Base-by-base conservation (phyloP, 345 rosid species). In the Aurinia saxatilis region DNA sequence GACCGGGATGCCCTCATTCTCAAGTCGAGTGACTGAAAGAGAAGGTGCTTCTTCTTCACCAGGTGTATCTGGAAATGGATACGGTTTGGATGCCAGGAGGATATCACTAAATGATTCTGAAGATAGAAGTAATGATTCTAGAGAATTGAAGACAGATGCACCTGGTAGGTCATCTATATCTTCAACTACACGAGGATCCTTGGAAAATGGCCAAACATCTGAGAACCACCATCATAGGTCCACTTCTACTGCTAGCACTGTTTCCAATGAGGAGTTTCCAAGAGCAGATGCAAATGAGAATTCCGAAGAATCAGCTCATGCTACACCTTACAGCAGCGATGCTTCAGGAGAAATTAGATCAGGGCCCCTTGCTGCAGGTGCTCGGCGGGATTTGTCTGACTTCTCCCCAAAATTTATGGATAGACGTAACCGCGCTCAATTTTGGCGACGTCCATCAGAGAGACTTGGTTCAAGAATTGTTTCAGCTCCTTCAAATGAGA, bases 391-490 rank as follows among this genome's bases (percentile, higher is more conserved):
- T 56, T 66, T 81, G 3, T 76, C 85, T 3, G 90, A 80, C 19
- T 78, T 82, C 70, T 66, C 87, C 7, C 68, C 88, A 31, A 82
- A 82, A 23, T 67, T 82, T 50, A 51, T 77, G 53, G 92, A 79
- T 50, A 71, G 83, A 52, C 84, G 83, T 65, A 76, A 78, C 34
- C 82, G 86, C 57, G 81, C 74, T 60, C 95, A 80, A 52, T 68
- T 77, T 47, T 83, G 95, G 91, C 87, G 84, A 30, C 84, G 89
- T n/a, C 90, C 95, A 11, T 80, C 91, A 4, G 91, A 90, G 65
- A 80, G 96, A 50, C 77, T 82, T 56, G 77, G 79, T 66, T 87
- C 95, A 2, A 82, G 91, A 76, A 86, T 90, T 31, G 73, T 83
- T 69, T 79, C 98, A 76, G 79, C 87, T 65, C 69, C 88, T 15